phyloP scores from a whole-genome alignment of 257 asterid species.

The Haberlea rhodopensis region DNA sequence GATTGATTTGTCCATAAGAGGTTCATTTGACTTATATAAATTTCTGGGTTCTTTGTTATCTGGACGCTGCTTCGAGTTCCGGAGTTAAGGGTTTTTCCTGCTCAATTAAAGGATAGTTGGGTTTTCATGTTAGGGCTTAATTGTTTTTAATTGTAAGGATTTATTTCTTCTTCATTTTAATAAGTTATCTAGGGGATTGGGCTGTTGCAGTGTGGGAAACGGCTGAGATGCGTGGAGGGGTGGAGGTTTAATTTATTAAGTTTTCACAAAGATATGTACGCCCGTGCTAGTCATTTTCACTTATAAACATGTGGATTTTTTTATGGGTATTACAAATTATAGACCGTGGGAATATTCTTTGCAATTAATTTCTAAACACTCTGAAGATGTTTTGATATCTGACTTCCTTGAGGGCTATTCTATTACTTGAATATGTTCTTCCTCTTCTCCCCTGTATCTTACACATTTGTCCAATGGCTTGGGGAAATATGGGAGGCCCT shows the following conservation, averaged over 20 bases:
- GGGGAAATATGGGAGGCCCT: slow-evolving; percentile 21
- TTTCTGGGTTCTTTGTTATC: slow-evolving; percentile 15
- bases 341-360: not conserved
- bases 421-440: slow-evolving; percentile 17
- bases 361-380: not conserved
- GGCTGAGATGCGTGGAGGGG: slow-evolving; percentile 20
- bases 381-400: not conserved
- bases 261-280: not conserved
- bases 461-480: slow-evolving; percentile 1
- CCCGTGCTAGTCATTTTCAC: not conserved
- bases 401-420: slow-evolving; percentile 11
- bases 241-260: slow-evolving; percentile 18
- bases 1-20: slow-evolving; percentile 18
- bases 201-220: slow-evolving; percentile 3
- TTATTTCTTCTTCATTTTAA: not conserved
- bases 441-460: slow-evolving; percentile 12
- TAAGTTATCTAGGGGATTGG: not conserved
- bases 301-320: not conserved
- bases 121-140: slow-evolving; percentile 13
- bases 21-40: slow-evolving; percentile 20
- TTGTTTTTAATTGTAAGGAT: not conserved
- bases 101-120: slow-evolving; percentile 26
- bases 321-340: not conserved
- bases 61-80: slow-evolving; percentile 22
- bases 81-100: slow-evolving; percentile 27